phyloP scores from a whole-genome alignment of 2,329 filamentous ascomycete species.

The Alternaria gaisen region DNA sequence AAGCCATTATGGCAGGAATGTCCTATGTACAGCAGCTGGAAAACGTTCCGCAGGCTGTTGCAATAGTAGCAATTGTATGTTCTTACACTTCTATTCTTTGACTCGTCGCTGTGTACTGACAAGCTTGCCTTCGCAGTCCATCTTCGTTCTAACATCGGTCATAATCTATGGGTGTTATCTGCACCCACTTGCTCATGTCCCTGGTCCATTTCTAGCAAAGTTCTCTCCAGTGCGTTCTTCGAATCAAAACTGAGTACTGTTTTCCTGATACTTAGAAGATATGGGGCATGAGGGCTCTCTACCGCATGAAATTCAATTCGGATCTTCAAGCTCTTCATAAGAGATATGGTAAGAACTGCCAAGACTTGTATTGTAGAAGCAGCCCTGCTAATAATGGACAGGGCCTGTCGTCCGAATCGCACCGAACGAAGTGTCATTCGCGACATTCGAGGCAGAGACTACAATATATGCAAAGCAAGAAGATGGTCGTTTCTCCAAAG shows the following conservation, averaged over 20 bases:
- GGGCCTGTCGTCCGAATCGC: neutral
- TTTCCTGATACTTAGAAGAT: neutral
- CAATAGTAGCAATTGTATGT: neutral
- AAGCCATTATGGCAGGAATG: neutral
- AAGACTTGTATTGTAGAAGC: neutral
- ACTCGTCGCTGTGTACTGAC: neutral
- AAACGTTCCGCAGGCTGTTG: neutral
- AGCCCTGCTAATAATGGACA: neutral
- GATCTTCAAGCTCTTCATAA: slow-evolving; percentile 4
- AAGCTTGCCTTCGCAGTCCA: neutral
- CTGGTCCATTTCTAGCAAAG: slow-evolving; percentile 1
- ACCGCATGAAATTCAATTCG: slow-evolving; percentile 7
- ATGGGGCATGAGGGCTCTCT: slow-evolving; percentile 5
- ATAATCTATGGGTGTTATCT: slow-evolving; percentile 1
- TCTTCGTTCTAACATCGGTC: neutral
- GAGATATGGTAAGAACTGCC: neutral
- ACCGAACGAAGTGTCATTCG: slow-evolving; percentile 5
- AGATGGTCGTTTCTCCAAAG: slow-evolving; percentile 2
- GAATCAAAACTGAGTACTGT: neutral
- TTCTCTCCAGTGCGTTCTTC: slow-evolving; percentile 1
- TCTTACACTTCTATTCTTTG: neutral
- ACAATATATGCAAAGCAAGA: slow-evolving; percentile 4
- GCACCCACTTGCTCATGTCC: slow-evolving; percentile 1
- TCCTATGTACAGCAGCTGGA: neutral
- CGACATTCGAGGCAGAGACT: slow-evolving; percentile 2